Base-by-base conservation (phyloP, 805 yeast species). In the Torulaspora indica region DNA sequence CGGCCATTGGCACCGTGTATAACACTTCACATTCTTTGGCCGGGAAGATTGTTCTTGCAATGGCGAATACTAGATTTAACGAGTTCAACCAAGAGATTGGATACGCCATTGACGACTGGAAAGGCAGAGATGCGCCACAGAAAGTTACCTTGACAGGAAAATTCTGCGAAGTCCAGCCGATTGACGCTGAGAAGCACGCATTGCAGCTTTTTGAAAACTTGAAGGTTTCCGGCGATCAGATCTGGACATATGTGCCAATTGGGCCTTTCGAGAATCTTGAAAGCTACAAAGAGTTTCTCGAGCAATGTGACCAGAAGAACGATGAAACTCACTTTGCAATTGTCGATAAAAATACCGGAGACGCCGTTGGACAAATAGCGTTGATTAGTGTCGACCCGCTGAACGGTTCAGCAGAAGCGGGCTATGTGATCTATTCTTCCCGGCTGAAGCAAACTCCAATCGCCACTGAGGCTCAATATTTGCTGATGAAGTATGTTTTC, bases 381-480 rank as follows among this genome's bases (percentile, higher is more conserved):
- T 50, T 55, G 18, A 48, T 64, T 40, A 52, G 65, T 25, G 52
- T 58, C 30, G 65, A 62, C 31, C 49, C 54, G n/a, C 34, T 32
- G 13, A 53, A 57, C 38, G 64, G 67, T 13, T 43, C 46, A 8
- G 46, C 59, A 7, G 69, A 64, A 44, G 53, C 59, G 9, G 69
- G 68, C 5, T 53, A 49, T 37, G 60, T 65, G 2, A 32, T 57
- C 27, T 61, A 56, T 42, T 46, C 62, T 1, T 38, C 46, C 7
- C 39, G 35, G 9, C 32, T 54, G 22, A 46, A 46, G 36, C 43
- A 55, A 29, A 63, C 66, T 7, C 49, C 56, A 4, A 47, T 52
- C 22, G 58, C 66, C 8, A 64, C 69, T 1, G 70, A 66, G 40
- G 64, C 62, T 2, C 56, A 57, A 38, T 64, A 53, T 45, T 49